These are phyloP conservation scores for Trichoderma sp. DNA, from an alignment of 2,329 filamentous ascomycete genomes.

Conservation along the genomic window DNA sequence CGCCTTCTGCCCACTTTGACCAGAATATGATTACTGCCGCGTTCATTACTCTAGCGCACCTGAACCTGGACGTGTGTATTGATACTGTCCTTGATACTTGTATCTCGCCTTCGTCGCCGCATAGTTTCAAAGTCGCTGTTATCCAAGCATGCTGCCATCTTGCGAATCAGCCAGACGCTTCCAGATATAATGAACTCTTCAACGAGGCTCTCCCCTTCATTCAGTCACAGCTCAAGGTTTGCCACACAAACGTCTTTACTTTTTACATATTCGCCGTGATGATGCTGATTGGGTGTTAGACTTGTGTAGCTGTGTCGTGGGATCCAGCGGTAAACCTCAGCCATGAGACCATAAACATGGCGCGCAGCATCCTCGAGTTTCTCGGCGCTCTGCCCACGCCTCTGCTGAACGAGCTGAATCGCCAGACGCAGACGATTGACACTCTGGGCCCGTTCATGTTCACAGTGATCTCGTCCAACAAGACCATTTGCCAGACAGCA, in stretches of 20 bases:
- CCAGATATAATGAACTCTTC: conserved; percentile 59
- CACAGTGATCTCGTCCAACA: conserved; percentile 56
- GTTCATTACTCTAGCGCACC: conserved; percentile 65
- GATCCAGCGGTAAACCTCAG: conserved; percentile 16
- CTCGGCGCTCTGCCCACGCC: conserved; percentile 53
- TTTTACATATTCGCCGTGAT: background rate
- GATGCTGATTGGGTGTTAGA: conserved; percentile 29
- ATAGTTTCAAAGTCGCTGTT: conserved; percentile 63
- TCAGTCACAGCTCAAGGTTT: conserved; percentile 58
- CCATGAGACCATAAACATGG: conserved; percentile 33
- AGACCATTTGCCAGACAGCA: conserved; percentile 53
- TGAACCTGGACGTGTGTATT: conserved; percentile 62
- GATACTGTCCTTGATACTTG: conserved; percentile 60
- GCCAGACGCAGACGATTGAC: conserved; percentile 33
- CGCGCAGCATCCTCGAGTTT: conserved; percentile 56
- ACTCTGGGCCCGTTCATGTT: conserved; percentile 56
- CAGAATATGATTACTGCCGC: conserved; percentile 67
- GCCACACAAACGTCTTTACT: conserved; percentile 25
- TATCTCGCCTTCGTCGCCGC: conserved; percentile 58
- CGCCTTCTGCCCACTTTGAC: conserved; percentile 52
- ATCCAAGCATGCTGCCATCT: conserved; percentile 66
- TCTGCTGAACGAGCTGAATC: conserved; percentile 39
- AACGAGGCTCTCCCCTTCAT: conserved; percentile 58
- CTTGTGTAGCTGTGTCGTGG: conserved; percentile 5
- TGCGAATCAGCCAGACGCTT: conserved; percentile 53